Percentiles rank a stretch among this genome's conserved stretches.
phyloP scores from a whole-genome alignment of 2,329 filamentous ascomycete genomes.

The Zelopaecilomyces penicillatus region DNA sequence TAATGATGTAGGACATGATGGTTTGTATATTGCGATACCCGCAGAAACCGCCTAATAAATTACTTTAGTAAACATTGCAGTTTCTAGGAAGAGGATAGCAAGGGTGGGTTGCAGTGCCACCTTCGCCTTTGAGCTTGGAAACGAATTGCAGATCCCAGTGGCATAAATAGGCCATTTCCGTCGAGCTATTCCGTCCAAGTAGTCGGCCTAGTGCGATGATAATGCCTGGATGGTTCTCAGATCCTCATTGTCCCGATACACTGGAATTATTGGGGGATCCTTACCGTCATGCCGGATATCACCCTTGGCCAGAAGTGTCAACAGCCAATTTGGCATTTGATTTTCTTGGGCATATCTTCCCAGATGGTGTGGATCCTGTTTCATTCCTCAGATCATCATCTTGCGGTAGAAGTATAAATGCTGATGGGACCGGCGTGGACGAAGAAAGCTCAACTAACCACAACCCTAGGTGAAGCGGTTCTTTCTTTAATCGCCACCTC shows the following conservation, averaged over 20 bases:
- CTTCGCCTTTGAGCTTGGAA: conserved; percentile 71
- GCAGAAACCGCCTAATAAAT: conserved; percentile 66
- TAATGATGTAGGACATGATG: conserved; percentile 70
- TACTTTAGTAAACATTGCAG: neutral
- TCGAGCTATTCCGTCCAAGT: conserved; percentile 52
- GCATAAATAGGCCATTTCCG: conserved; percentile 70
- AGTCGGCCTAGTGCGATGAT: conserved; percentile 55
- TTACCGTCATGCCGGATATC: conserved; percentile 46
- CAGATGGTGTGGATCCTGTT: conserved; percentile 48
- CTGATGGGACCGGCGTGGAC: neutral
- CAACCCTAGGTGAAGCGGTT: neutral
- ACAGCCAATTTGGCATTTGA: conserved; percentile 64
- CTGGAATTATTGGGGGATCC: neutral
- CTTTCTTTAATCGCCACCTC: too few relatives aligned
- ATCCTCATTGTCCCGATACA: neutral
- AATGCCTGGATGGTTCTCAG: conserved; percentile 33
- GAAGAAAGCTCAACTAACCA: neutral
- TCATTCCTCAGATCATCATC: too few relatives aligned
- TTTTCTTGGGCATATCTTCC: conserved; percentile 66
- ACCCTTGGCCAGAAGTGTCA: conserved; percentile 50
- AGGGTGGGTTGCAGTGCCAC: conserved; percentile 23
- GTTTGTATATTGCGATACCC: conserved; percentile 95
- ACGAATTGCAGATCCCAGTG: conserved; percentile 68
- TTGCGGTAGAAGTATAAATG: conserved; percentile 1
- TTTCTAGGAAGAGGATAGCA: neutral